Percentiles rank a stretch among this genome's conserved stretches.
Conservation (phyloP, 2,329 filamentous ascomycete genomes). For the Calonectria henricotiae region DNA sequence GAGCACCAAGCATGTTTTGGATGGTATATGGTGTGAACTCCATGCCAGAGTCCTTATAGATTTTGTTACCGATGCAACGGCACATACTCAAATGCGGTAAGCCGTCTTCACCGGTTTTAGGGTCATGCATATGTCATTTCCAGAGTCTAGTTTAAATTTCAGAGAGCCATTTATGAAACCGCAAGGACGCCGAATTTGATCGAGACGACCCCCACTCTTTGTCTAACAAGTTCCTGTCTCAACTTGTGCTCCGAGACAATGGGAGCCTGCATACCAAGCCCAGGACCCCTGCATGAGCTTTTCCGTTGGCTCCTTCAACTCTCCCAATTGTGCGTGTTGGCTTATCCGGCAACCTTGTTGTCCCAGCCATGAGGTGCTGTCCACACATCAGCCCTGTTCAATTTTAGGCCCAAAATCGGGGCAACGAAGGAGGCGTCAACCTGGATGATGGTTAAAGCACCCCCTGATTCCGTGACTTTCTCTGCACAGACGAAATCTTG, state of each 20-base stretch:
- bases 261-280: background rate
- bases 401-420: background rate
- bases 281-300: background rate
- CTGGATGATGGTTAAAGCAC: background rate
- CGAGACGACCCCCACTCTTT: slow-evolving; percentile 7
- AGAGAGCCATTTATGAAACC: background rate
- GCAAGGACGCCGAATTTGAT: slow-evolving; percentile 5
- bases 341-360: too few species aligned
- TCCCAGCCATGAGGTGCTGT: background rate
- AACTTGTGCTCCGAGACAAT: slow-evolving; percentile 2
- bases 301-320: background rate
- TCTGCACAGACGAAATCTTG: background rate
- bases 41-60: background rate
- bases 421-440: background rate
- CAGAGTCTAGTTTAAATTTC: background rate
- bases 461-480: background rate
- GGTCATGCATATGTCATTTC: background rate
- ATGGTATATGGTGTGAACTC: background rate
- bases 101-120: too few species aligned
- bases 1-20: background rate
- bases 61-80: background rate
- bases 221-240: slow-evolving; percentile 13
- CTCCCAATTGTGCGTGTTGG: background rate
- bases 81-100: background rate
- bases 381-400: background rate